Evolutionary conservation across 2,329 filamentous ascomycete species (phyloP).

Genomic region (Xylaria sp.): DNA sequence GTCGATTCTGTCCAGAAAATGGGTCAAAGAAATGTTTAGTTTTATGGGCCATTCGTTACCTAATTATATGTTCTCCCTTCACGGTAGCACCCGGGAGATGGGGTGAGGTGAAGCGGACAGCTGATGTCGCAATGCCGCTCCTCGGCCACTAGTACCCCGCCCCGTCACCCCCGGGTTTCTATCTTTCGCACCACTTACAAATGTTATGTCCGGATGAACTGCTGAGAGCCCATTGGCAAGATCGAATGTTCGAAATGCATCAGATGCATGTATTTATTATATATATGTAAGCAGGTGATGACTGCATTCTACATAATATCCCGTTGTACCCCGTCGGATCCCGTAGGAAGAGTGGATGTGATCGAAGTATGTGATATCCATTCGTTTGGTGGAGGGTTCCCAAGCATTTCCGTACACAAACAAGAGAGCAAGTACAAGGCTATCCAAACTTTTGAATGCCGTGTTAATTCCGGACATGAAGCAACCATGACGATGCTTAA

Average conservation of each 20-base stretch:
- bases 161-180: neutral
- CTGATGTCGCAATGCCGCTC: conserved; percentile 35
- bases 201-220: conserved; percentile 1
- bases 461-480: neutral
- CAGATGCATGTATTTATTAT: neutral
- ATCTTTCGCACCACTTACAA: neutral
- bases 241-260: neutral
- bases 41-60: neutral
- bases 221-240: conserved; percentile 11
- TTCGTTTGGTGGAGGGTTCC: neutral
- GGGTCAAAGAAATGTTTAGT: neutral
- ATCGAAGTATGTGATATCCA: neutral
- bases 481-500: conserved; percentile 11
- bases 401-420: neutral
- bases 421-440: neutral
- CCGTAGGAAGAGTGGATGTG: neutral
- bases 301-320: neutral
- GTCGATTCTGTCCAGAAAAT: neutral
- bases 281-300: neutral
- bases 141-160: conserved; percentile 25
- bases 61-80: neutral
- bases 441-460: neutral
- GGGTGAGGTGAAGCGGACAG: conserved; percentile 17
- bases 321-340: neutral
- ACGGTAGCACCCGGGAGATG: neutral